Conservation (phyloP, 2,329 filamentous ascomycete species). For the Microsporum audouinii region DNA sequence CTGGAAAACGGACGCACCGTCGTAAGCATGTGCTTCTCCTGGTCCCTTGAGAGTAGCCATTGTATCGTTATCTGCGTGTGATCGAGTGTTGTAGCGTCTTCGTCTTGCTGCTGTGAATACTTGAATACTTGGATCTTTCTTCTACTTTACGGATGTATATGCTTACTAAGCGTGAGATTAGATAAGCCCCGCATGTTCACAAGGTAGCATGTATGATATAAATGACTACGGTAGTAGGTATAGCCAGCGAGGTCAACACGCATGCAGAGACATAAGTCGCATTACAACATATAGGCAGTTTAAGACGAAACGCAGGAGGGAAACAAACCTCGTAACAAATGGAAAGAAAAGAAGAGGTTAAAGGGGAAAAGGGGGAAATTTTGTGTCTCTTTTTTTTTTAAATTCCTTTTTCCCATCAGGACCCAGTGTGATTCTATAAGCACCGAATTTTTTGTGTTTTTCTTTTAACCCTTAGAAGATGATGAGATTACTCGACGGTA, state of each 20-base stretch:
- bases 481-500: conserved; percentile 70
- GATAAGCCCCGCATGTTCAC: background rate
- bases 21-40: conserved; percentile 45
- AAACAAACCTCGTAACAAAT: conserved; percentile 1
- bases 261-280: background rate
- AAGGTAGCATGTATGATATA: background rate
- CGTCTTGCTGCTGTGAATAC: background rate
- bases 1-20: conserved; percentile 36
- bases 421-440: no score
- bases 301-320: background rate
- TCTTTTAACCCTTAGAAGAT: no score
- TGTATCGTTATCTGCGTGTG: conserved; percentile 14
- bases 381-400: background rate
- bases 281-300: background rate
- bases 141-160: no score
- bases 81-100: background rate
- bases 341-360: background rate
- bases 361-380: background rate
- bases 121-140: no score
- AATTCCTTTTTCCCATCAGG: no score
- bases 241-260: background rate
- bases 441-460: no score
- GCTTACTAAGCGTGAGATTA: background rate
- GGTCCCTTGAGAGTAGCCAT: conserved; percentile 53
- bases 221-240: background rate